A percentile compares a stretch with the other conserved stretches of the same genome.
Conservation (phyloP, 768 basidiomycete species). For the Flagelloscypha sp. region DNA sequence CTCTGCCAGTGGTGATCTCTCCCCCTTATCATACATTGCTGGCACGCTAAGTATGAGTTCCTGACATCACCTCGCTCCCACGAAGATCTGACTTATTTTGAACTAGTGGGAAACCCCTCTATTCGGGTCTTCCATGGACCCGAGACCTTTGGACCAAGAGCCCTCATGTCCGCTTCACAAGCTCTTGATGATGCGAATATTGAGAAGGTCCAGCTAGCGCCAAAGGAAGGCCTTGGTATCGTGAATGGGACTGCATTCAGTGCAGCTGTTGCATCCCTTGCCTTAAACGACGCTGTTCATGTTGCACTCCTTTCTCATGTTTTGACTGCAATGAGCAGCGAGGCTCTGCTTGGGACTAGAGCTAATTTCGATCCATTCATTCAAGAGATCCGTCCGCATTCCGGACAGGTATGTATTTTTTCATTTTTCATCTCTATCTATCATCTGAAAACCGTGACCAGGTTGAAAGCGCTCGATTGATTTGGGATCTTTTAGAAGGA, state of each 20-base stretch:
- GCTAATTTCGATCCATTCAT: conserved; percentile 66
- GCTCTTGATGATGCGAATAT: conserved; percentile 47
- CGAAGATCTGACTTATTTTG: conserved; percentile 10
- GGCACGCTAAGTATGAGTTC: conserved; percentile 45
- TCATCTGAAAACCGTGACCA: conserved; percentile 13
- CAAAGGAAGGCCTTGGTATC: conserved; percentile 64
- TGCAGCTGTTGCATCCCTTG: conserved; percentile 64
- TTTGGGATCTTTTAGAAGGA: conserved; percentile 52
- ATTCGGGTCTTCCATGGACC: conserved; percentile 59
- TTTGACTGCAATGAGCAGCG: conserved; percentile 73
- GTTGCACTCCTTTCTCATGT: conserved; percentile 56
- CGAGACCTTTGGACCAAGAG: conserved; percentile 36
- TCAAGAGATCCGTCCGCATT: conserved; percentile 67
- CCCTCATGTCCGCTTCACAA: conserved; percentile 41
- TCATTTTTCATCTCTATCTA: not conserved
- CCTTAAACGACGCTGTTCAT: conserved; percentile 61
- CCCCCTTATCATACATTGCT: conserved; percentile 55
- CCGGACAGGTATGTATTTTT: conserved; percentile 49
- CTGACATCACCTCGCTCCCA: not conserved
- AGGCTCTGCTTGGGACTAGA: conserved; percentile 61
- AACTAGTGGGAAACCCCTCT: conserved; percentile 47
- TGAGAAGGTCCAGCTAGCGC: conserved; percentile 48
- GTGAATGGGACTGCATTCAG: conserved; percentile 74
- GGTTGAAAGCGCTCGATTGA: conserved; percentile 59
- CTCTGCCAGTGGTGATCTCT: conserved; percentile 62